Percentiles rank a stretch among this genome's conserved stretches.
These are phyloP conservation scores for Dalbergia cultrata DNA, from an alignment of 306 rosid species.

Conservation along the genomic window DNA sequence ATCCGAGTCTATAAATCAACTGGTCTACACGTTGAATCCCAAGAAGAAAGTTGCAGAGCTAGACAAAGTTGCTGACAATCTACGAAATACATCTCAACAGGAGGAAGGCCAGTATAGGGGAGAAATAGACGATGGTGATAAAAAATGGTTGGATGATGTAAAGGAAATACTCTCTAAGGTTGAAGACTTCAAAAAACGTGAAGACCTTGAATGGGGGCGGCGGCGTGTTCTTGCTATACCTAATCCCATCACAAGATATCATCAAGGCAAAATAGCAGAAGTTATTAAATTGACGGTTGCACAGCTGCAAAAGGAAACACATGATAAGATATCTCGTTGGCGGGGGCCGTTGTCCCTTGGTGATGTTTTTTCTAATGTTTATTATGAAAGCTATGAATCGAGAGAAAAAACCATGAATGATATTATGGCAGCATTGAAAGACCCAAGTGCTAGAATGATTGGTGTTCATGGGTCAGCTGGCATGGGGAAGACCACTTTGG, in stretches of 20 bases:
- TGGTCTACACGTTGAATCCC: neutral
- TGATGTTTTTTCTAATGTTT: neutral
- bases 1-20: neutral
- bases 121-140: neutral
- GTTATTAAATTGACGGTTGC: neutral
- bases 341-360: neutral
- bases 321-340: neutral
- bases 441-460: neutral
- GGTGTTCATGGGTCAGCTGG: conserved; percentile 23
- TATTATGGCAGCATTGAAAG: neutral
- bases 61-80: neutral
- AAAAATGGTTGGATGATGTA: neutral
- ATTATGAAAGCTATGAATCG: neutral
- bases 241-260: neutral
- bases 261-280: neutral
- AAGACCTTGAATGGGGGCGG: neutral
- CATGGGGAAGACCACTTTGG: conserved; percentile 35
- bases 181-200: too few relatives aligned
- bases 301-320: neutral
- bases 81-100: neutral
- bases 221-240: neutral
- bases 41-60: neutral
- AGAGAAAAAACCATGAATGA: neutral
- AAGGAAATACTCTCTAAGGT: too few relatives aligned
- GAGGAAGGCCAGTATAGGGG: neutral